Conservation (phyloP, 352 stramenopile genomes). For the Blastocystis sp. region DNA sequence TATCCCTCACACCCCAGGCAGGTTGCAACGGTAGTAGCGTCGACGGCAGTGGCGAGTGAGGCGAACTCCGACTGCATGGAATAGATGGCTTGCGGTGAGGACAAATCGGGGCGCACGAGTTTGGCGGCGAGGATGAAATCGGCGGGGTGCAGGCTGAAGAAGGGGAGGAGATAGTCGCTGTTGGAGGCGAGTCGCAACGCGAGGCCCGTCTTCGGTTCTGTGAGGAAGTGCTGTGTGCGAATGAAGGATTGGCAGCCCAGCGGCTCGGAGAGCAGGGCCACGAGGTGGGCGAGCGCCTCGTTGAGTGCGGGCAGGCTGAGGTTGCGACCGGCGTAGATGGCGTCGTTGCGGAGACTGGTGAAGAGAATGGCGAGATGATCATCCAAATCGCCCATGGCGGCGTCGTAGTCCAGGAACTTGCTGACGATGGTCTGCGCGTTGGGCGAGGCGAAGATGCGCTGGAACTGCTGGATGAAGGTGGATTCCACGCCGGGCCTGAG, state of each 20-base stretch:
- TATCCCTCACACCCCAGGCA: background rate
- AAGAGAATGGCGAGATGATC: slow-evolving; percentile 41
- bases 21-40: background rate
- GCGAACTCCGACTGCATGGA: slow-evolving; percentile 7
- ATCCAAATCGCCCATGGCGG: background rate
- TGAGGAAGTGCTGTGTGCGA: slow-evolving; percentile 2
- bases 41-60: background rate
- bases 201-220: background rate
- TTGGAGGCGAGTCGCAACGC: background rate
- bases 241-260: background rate
- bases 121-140: slow-evolving; percentile 8
- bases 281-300: background rate
- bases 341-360: background rate
- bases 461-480: slow-evolving; percentile 26
- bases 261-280: background rate
- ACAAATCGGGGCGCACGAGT: slow-evolving; percentile 20
- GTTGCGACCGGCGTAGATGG: background rate
- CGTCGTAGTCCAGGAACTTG: background rate
- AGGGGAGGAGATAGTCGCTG: slow-evolving; percentile 24
- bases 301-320: background rate
- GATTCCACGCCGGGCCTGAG: background rate
- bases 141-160: slow-evolving; percentile 62
- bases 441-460: background rate
- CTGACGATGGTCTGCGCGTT: background rate
- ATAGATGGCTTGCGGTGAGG: background rate